Base-by-base conservation (phyloP, 192 early-diverging fungal genomes). In the Entrophospora sp. region DNA sequence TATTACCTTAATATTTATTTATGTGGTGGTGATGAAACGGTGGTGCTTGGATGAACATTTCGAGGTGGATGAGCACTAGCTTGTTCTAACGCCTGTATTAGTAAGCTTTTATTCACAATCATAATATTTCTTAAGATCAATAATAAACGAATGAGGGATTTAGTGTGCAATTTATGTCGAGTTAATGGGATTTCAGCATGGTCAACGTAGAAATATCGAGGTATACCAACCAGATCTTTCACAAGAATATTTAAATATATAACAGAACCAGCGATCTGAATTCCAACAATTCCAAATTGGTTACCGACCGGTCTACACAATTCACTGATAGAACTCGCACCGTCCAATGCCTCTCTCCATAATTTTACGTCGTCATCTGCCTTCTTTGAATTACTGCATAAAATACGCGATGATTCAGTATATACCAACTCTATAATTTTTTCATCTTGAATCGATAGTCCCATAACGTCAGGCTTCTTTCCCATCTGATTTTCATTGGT, bases 41-140 rank as follows among this genome's bases (percentile, higher is more conserved):
- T 35, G 20, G 28, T 16, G 14, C 32, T 35, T 16, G 32, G 32
- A 13, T 57, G 28, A 4, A 35, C 31, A 57, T 57, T 57, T 35
- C 16, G 30, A 13, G 32, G 32, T n/a, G 32, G 53, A n/a, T 37
- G 28, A 32, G 31, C 4, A 20, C 4, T 20, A n/a, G 53, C 53
- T 57, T 57, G 53, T 57, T 57, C 16, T 57, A 57, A 57, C 20
- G 32, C 53, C 35, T 35, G 28, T 32, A 57, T 35, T 36, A 57
- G 53, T 37, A 57, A 57, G 18, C 53, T 57, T 20, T 57, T 57
- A 35, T 57, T 57, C 20, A 35, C 53, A 53, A 53, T 27, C 16
- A 53, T n/a, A n/a, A 53, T 2, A 53, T 53, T 53, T 27, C 51
- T 27, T 32, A 53, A 53, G 7, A 25, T 53, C 27, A 53, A 53